Conservation (phyloP, 768 basidiomycete species). For the Pisolithus marmoratus region DNA sequence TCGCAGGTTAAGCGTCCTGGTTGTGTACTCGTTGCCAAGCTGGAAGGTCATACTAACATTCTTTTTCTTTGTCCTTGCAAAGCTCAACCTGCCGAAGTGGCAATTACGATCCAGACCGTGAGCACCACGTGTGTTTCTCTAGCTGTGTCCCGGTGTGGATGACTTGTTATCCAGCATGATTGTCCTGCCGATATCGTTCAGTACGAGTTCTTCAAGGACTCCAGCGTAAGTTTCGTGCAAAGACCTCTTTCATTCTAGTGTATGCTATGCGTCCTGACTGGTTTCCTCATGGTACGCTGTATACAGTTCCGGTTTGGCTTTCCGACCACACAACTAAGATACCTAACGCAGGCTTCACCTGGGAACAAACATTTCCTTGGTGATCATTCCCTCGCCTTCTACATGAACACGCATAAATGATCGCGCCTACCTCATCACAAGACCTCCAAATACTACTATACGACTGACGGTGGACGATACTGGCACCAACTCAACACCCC, state of each 20-base stretch:
- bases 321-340: conserved; percentile 81
- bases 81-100: conserved; percentile 80
- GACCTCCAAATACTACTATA: conserved; percentile 59
- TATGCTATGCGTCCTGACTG: background rate
- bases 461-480: conserved; percentile 73
- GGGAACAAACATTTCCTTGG: conserved; percentile 61
- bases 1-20: conserved; percentile 48
- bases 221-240: conserved; percentile 44
- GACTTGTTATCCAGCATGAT: conserved; percentile 45
- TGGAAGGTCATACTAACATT: background rate
- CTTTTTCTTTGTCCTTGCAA: too few relatives aligned
- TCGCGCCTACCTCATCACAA: conserved; percentile 86
- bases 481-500: conserved; percentile 65
- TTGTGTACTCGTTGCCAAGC: background rate
- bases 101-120: conserved; percentile 71
- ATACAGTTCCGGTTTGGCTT: conserved; percentile 83
- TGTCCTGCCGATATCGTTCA: conserved; percentile 66
- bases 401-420: conserved; percentile 78
- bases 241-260: background rate
- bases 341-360: conserved; percentile 94
- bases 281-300: conserved; percentile 4
- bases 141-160: conserved; percentile 3
- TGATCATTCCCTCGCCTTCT: conserved; percentile 73
- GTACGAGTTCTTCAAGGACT: conserved; percentile 80
- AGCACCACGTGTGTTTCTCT: conserved; percentile 16